phyloP scores from a whole-genome alignment of 2,329 filamentous ascomycete species.

The Fusarium sp. region DNA sequence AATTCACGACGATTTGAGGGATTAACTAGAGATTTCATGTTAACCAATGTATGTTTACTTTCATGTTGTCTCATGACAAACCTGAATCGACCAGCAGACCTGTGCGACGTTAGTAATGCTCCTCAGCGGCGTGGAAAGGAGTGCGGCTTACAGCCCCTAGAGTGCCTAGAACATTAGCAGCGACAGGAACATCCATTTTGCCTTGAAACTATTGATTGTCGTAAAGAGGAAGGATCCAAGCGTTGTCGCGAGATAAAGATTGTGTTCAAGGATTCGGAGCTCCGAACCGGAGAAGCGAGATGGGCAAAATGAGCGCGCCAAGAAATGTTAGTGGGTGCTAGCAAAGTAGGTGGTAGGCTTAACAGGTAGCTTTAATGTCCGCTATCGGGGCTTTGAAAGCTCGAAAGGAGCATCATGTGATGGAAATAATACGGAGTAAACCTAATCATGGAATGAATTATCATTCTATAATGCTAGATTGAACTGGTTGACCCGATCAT shows the following conservation, averaged over 20 bases:
- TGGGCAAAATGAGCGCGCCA: slow-evolving; percentile 1
- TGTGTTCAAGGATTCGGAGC: not conserved
- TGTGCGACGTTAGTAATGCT: slow-evolving; percentile 12
- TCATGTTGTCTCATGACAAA: slow-evolving; percentile 38
- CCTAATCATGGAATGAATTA: not conserved
- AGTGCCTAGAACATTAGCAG: slow-evolving; percentile 69
- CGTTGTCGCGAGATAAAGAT: not conserved
- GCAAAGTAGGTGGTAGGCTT: not conserved
- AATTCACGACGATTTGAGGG: slow-evolving; percentile 76
- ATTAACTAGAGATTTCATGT: slow-evolving; percentile 61
- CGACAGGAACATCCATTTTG: slow-evolving; percentile 63
- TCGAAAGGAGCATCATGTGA: not conserved
- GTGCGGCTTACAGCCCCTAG: slow-evolving; percentile 62
- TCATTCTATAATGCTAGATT: not conserved
- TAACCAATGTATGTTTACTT: not conserved
- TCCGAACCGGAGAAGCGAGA: slow-evolving; percentile 1
- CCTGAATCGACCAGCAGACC: slow-evolving; percentile 74
- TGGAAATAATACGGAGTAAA: not conserved
- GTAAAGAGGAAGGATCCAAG: not conserved
- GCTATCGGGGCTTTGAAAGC: not conserved
- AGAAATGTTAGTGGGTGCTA: slow-evolving; percentile 8
- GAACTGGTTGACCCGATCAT: not conserved
- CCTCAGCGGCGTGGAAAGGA: not conserved
- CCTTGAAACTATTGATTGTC: not conserved
- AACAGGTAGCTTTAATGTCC: not conserved